These are phyloP conservation scores for Corinectria fuckeliana DNA, from an alignment of 2,329 filamentous ascomycete genomes.

Conservation along the genomic window DNA sequence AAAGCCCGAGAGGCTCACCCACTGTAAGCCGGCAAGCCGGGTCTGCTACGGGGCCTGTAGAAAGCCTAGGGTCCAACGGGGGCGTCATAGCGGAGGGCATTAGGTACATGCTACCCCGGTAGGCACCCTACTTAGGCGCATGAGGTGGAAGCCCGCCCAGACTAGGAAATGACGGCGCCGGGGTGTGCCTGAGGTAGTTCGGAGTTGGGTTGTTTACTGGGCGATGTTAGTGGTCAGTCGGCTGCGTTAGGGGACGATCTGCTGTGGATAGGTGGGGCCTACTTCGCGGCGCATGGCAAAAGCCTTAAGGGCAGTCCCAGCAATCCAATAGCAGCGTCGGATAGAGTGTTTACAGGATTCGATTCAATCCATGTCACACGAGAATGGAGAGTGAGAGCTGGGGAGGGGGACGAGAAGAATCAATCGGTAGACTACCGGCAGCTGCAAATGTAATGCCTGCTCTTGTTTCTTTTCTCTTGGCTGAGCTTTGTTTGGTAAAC, in stretches of 20 bases:
- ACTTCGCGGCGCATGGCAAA: constrained; percentile 15
- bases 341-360: background rate
- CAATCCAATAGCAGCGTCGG: constrained; percentile 1
- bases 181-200: background rate
- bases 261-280: background rate
- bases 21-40: background rate
- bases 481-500: background rate
- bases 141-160: too few relatives aligned
- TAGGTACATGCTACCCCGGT: too few relatives aligned
- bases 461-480: background rate
- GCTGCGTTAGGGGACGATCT: background rate
- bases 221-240: background rate
- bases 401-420: background rate
- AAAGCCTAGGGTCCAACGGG: background rate
- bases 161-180: too few relatives aligned
- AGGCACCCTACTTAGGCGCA: too few relatives aligned
- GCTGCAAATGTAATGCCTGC: background rate
- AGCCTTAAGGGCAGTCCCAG: constrained; percentile 1
- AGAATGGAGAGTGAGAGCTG: background rate
- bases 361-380: too few relatives aligned
- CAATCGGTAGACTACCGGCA: background rate
- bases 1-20: too few relatives aligned
- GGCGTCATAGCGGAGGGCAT: background rate
- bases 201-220: background rate
- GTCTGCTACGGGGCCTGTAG: background rate